Percentiles rank a stretch among this genome's conserved stretches.
phyloP scores from a whole-genome alignment of 2,329 filamentous ascomycete genomes.

The Ophiostoma populinum region DNA sequence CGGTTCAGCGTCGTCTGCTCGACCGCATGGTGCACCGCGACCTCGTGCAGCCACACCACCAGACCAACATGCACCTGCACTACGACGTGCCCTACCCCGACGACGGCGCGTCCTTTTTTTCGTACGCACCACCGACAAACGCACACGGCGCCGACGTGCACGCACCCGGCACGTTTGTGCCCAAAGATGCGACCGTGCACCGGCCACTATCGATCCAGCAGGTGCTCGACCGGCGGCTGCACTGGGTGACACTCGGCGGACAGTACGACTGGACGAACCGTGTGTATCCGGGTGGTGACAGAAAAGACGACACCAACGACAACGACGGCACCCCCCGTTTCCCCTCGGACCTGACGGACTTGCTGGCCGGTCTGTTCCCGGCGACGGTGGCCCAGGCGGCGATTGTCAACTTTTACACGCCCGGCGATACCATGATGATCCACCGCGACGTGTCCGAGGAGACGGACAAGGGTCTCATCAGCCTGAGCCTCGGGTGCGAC shows the following conservation, averaged over 20 bases:
- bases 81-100: slow-evolving; percentile 18
- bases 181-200: slow-evolving; percentile 59
- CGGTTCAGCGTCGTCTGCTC: slow-evolving; percentile 52
- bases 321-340: slow-evolving; percentile 31
- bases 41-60: slow-evolving; percentile 51
- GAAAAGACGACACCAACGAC: slow-evolving; percentile 18
- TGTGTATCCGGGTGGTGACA: slow-evolving; percentile 41
- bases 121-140: slow-evolving; percentile 23
- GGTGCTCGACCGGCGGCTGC: slow-evolving; percentile 62
- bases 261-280: slow-evolving; percentile 95
- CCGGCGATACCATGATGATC: slow-evolving; percentile 78
- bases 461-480: slow-evolving; percentile 61
- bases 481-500: slow-evolving; percentile 79
- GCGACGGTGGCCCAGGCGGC: slow-evolving; percentile 69
- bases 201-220: slow-evolving; percentile 52
- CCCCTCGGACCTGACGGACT: slow-evolving; percentile 50
- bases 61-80: slow-evolving; percentile 54
- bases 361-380: slow-evolving; percentile 58
- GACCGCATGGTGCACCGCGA: slow-evolving; percentile 50
- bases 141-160: slow-evolving; percentile 33
- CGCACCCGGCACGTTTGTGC: slow-evolving; percentile 37
- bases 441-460: slow-evolving; percentile 89
- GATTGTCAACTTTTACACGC: slow-evolving; percentile 84
- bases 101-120: slow-evolving; percentile 33
- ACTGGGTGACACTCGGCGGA: slow-evolving; percentile 87